A percentile compares a stretch with the other conserved stretches of the same genome.
Conservation (phyloP, 2,329 filamentous ascomycete species). For the Hansfordia pulvinata region DNA sequence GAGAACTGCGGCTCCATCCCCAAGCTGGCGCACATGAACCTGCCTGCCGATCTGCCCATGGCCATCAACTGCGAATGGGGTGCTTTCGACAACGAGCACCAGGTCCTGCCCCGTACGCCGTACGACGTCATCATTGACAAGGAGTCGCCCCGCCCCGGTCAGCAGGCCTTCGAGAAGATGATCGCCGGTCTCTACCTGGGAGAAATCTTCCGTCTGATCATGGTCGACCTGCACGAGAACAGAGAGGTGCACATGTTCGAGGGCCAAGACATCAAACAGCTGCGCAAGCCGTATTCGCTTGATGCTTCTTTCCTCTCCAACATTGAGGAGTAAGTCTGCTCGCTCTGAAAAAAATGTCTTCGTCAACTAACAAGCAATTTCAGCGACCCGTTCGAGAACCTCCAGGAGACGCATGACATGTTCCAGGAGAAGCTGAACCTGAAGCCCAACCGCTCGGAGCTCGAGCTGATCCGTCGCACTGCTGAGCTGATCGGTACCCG, state of each 20-base stretch:
- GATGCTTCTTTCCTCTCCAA: conserved; percentile 88
- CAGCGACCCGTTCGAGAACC: conserved; percentile 87
- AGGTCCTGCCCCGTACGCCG: conserved; percentile 70
- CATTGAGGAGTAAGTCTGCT: conserved; percentile 62
- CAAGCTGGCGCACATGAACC: conserved; percentile 84
- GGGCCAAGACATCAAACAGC: conserved; percentile 63
- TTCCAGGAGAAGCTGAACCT: conserved; percentile 68
- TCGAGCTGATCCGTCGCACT: conserved; percentile 77
- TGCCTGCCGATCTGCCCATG: conserved; percentile 73
- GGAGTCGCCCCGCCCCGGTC: conserved; percentile 80
- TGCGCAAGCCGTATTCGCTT: conserved; percentile 78
- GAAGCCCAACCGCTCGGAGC: conserved; percentile 58
- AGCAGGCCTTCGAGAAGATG: conserved; percentile 97
- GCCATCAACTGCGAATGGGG: conserved; percentile 98
- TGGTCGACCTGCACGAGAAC: conserved; percentile 76
- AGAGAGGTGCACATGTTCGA: conserved; percentile 66
- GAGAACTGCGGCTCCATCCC: conserved; percentile 82
- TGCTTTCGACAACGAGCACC: conserved; percentile 88
- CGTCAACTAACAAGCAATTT: conserved; percentile 7
- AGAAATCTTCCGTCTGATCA: conserved; percentile 81
- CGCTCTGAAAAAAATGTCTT: conserved; percentile 1
- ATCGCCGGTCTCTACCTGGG: conserved; percentile 89
- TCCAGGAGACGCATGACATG: conserved; percentile 75
- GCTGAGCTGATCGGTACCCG: conserved; percentile 92
- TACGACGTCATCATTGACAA: conserved; percentile 85